A percentile compares a stretch with the other conserved stretches of the same genome.
Conservation (phyloP, 306 rosid species). For the Pachyrhizus erosus region DNA sequence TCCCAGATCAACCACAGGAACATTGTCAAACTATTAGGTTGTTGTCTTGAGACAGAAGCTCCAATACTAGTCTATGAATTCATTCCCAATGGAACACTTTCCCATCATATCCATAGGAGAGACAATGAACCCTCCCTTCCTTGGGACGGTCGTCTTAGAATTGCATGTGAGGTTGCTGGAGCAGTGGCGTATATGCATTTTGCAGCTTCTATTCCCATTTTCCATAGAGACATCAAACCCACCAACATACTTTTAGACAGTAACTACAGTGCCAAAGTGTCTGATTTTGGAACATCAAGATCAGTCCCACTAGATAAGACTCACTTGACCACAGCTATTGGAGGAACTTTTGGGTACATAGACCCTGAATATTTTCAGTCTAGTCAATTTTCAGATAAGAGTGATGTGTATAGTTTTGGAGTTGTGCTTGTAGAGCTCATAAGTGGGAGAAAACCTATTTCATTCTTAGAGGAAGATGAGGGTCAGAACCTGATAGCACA, state of each 20-base stretch:
- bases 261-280: constrained; percentile 48
- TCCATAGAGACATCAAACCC: constrained; percentile 71
- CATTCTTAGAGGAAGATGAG: constrained; percentile 42
- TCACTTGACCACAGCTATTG: constrained; percentile 63
- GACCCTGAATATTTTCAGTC: constrained; percentile 73
- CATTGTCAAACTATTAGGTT: constrained; percentile 61
- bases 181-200: constrained; percentile 74
- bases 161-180: constrained; percentile 72
- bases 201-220: constrained; percentile 66
- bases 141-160: constrained; percentile 55
- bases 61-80: constrained; percentile 70
- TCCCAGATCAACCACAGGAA: constrained; percentile 67
- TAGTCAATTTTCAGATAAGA: constrained; percentile 60
- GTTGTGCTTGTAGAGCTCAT: constrained; percentile 65
- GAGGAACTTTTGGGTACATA: constrained; percentile 73
- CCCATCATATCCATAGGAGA: constrained; percentile 48
- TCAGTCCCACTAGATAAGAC: constrained; percentile 61
- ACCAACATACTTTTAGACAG: constrained; percentile 64
- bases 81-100: constrained; percentile 65
- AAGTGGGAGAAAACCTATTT: constrained; percentile 52
- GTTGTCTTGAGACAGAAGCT: constrained; percentile 63
- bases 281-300: constrained; percentile 70
- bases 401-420: constrained; percentile 67
- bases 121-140: constrained; percentile 45
- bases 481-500: constrained; percentile 51